phyloP scores from a whole-genome alignment of 495 filamentous ascomycete genomes.

The Hypoxylon intermedium region DNA sequence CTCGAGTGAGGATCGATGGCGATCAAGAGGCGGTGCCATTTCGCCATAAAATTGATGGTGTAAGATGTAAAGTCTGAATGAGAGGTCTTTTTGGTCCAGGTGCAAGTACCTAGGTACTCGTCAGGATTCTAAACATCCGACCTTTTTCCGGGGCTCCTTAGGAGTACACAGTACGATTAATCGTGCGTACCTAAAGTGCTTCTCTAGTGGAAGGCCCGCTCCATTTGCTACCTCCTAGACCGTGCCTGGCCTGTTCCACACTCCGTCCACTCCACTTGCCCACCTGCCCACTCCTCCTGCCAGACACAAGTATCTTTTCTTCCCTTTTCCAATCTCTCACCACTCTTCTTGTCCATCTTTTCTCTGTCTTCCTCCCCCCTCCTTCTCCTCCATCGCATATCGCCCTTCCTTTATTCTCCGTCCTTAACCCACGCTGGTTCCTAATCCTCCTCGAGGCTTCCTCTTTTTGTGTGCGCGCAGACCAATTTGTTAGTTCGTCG shows the following conservation, averaged over 20 bases:
- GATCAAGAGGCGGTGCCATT: slow-evolving; percentile 24
- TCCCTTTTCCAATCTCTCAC: slow-evolving; percentile 39
- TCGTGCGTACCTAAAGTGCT: too few species aligned
- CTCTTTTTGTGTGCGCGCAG: slow-evolving; percentile 45
- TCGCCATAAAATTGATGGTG: too few species aligned
- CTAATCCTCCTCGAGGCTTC: slow-evolving; percentile 51
- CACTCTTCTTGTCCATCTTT: slow-evolving; percentile 45
- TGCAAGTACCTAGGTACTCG: too few species aligned
- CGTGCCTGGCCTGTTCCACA: slow-evolving; percentile 32
- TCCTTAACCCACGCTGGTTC: slow-evolving; percentile 43
- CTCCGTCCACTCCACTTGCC: slow-evolving; percentile 45
- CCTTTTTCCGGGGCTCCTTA: too few species aligned
- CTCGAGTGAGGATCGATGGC: slow-evolving; percentile 38
- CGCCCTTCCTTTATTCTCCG: slow-evolving; percentile 54
- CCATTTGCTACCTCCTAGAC: not conserved
- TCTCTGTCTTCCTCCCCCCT: slow-evolving; percentile 43
- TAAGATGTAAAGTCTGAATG: too few species aligned
- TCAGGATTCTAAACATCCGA: too few species aligned
- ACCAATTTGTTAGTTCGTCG: slow-evolving; percentile 42
- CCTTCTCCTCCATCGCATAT: slow-evolving; percentile 44
- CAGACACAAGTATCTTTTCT: slow-evolving; percentile 42
- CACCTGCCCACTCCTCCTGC: too few species aligned
- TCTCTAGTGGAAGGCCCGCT: too few species aligned
- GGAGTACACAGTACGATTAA: too few species aligned
- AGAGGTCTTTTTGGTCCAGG: too few species aligned